Base-by-base conservation (phyloP, 805 yeast genomes). In the Cyberlindnera xishuangbannaensis region DNA sequence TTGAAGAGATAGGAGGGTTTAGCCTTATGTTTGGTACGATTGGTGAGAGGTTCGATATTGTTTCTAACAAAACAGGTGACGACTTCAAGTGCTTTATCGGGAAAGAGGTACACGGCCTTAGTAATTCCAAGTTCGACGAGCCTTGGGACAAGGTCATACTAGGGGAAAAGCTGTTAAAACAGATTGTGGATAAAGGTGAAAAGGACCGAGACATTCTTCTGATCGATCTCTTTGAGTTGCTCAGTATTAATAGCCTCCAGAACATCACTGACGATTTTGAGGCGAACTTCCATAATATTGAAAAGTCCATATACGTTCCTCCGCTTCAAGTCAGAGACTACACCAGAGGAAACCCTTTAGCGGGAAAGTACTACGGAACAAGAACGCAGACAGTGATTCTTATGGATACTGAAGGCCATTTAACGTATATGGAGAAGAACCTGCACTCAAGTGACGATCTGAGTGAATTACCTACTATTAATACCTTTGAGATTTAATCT, bases 331-430 rank as follows among this genome's bases (percentile, higher is more conserved):
- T 60, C 5, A 41, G 51, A 8, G 49, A 44, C n/a, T 46, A 56
- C 27, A 53, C 61, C 14, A 58, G 59, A 10, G 46, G 53, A 14
- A 54, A 61, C 4, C 38, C 43, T 14, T 46, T 56, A n/a, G 58
- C 65, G 12, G 85, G 86, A 0, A 56, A 63, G 15, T 76, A 65
- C 47, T 88, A 86, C 51, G 96, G 96, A 1, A 87, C 97, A 0
- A 61, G 96, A 34, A 83, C 95, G 0, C 95, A 87, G 54, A 85
- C 95, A 0, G 71, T 86, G 2, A 65, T 86, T 4, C 46, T 84
- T 15, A 65, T 83, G 8, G 75, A 73, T 48, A 67, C 64, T 24
- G 37, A 49, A 25, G 66, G 83, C 47, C 36, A 59, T 23, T 58
- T 82, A 15, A 69, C 70, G 30, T 83, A 82, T 54, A 60, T 71